phyloP scores from a whole-genome alignment of 495 filamentous ascomycete species.

The Collariella sp. region DNA sequence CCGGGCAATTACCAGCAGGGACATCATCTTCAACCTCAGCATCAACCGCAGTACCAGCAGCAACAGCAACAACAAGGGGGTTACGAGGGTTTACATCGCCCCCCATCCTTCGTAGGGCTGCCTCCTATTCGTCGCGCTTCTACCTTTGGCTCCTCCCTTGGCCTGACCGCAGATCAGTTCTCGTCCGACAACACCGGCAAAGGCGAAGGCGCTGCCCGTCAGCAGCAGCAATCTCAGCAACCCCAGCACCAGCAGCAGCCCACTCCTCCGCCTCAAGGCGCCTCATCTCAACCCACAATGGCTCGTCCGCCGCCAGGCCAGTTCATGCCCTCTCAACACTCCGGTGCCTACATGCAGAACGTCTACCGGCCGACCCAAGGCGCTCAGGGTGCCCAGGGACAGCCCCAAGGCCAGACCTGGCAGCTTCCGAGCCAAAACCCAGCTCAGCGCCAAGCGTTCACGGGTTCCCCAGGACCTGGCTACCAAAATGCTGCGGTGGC shows the following conservation, averaged over 20 bases:
- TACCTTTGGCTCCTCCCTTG: constrained; percentile 37
- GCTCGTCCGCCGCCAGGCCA: constrained; percentile 4
- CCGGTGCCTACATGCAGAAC: constrained; percentile 14
- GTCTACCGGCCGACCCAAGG: constrained; percentile 26
- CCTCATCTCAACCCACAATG: not conserved
- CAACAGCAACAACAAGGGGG: constrained; percentile 6
- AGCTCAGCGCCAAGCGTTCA: constrained; percentile 8
- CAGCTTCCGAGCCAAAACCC: constrained; percentile 15
- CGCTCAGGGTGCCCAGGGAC: constrained; percentile 2
- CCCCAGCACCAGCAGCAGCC: constrained; percentile 1
- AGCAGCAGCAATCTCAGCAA: constrained; percentile 9
- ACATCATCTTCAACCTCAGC: not conserved
- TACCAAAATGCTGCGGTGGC: constrained; percentile 8
- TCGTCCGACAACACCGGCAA: constrained; percentile 14
- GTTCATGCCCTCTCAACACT: constrained; percentile 12
- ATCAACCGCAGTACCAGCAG: constrained; percentile 13
- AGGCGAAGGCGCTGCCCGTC: not conserved
- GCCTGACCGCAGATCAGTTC: constrained; percentile 15
- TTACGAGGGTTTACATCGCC: constrained; percentile 19
- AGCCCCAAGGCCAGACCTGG: constrained; percentile 12
- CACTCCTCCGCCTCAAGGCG: not conserved
- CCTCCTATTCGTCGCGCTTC: constrained; percentile 47
- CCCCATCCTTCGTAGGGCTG: constrained; percentile 37
- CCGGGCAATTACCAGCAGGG: constrained; percentile 21
- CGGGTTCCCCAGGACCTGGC: not conserved